Base-by-base conservation (phyloP, 352 stramenopile genomes). In the Thalassiosira exigua region DNA sequence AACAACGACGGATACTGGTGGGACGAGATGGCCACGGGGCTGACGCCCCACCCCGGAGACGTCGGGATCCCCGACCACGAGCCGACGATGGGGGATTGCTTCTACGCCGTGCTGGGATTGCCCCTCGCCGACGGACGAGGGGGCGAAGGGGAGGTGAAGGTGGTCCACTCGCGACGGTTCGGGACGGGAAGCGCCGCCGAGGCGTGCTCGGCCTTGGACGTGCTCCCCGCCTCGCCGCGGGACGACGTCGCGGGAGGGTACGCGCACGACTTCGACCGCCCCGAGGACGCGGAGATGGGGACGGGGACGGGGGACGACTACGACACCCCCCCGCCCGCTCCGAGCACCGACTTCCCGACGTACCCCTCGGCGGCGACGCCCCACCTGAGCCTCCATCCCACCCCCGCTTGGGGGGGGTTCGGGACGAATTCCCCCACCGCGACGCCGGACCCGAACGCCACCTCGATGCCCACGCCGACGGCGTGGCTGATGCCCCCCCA, bases 91-190 rank as follows among this genome's bases (percentile, higher is more conserved):
- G 70, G 64, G 2, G 76, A 85, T 61, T 85, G 76, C 32, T 85
- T 78, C 52, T 85, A 85, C n/a, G 57, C 76, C 17, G 76, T 85
- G 3, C 52, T 80, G 44, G 70, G 44, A 17, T 53, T 85, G 33
- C 76, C 76, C 11, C 5, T 4, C 22, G 52, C 52, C 7, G 5
- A 9, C 46, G 21, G 29, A 26, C 14, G 12, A 11, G 57, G 7
- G 14, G 36, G 57, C 2, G 22, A n/a, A 2, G 19, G 24, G 17
- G 12, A 61, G 2, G 57, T 80, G 2, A 74, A 70, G 9, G 19
- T 85, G 21, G 50, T 81, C 17, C 77, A 85, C 50, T 81, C 69
- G 0, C 36, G 77, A 5, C 22, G 77, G n/a, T 85, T 85, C 41
- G 77, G 77, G 2, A 56, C 44, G 14, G 7, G 52, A n/a, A 36